Percentiles rank a stretch among this genome's conserved stretches.
These are phyloP conservation scores for Histomonas meleagridis DNA, from an alignment of 208 protist species.

Conservation along the genomic window DNA sequence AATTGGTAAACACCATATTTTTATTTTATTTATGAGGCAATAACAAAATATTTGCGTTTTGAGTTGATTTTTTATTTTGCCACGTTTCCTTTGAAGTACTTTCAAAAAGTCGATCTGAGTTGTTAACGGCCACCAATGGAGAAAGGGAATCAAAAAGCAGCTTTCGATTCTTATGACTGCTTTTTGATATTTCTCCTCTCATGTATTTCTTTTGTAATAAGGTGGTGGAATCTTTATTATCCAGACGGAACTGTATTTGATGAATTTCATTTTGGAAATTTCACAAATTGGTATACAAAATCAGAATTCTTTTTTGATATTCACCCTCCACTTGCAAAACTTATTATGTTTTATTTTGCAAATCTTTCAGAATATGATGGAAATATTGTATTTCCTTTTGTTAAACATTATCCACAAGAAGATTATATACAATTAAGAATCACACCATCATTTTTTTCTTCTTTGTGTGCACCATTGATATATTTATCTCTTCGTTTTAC, in stretches of 20 bases:
- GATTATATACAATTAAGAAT: background rate
- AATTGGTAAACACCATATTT: no score
- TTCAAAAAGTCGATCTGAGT: no score
- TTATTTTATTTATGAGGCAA: no score
- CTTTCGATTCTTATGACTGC: no score
- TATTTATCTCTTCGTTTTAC: background rate
- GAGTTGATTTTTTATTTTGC: no score
- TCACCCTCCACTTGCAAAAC: background rate
- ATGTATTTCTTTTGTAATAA: background rate
- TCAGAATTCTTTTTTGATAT: background rate
- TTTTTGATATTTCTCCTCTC: no score
- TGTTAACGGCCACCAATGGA: no score
- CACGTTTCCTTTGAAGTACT: no score
- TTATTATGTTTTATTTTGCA: background rate
- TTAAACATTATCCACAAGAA: background rate
- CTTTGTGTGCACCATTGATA: background rate
- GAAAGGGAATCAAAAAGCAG: no score
- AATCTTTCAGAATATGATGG: background rate
- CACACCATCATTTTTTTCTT: background rate
- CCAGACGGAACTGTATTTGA: background rate
- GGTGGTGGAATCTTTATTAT: background rate
- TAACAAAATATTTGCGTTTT: no score
- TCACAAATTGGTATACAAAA: background rate
- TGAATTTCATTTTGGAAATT: slow-evolving; percentile 18
- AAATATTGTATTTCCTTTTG: background rate